Conservation (phyloP, 768 basidiomycete genomes). For the Trametes sanguinea region DNA sequence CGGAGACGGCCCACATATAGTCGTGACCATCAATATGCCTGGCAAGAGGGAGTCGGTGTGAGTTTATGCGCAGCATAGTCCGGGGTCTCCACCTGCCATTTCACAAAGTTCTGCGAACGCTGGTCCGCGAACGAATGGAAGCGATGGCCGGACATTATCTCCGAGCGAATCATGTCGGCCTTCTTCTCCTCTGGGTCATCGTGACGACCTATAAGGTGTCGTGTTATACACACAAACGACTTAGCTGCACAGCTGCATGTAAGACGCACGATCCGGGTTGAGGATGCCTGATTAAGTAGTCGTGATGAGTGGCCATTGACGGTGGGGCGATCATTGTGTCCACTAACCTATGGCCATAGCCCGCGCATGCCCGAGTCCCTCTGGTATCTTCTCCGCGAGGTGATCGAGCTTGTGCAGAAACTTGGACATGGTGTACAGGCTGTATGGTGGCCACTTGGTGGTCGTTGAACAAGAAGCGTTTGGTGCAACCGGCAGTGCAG, state of each 20-base stretch:
- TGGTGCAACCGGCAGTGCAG: neutral
- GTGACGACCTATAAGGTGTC: conserved; percentile 50
- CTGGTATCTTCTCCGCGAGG: conserved; percentile 32
- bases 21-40: conserved; percentile 95
- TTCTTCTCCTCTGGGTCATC: conserved; percentile 73
- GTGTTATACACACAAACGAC: neutral
- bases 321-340: neutral
- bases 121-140: conserved; percentile 83
- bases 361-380: conserved; percentile 39
- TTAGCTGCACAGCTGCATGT: neutral
- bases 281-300: conserved; percentile 35
- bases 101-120: conserved; percentile 70
- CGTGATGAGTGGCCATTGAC: neutral
- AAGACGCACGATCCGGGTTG: conserved; percentile 36
- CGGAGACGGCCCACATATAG: conserved; percentile 94
- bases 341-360: conserved; percentile 40
- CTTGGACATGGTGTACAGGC: conserved; percentile 12
- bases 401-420: conserved; percentile 15
- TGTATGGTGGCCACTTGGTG: neutral
- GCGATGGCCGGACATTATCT: conserved; percentile 79
- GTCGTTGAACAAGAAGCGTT: conserved; percentile 2
- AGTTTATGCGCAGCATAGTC: neutral
- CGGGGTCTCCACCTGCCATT: conserved; percentile 60
- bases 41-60: neutral
- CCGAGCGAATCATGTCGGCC: conserved; percentile 68